phyloP scores from a whole-genome alignment of 164 flowering plant genomes.

The Annona squamosa region DNA sequence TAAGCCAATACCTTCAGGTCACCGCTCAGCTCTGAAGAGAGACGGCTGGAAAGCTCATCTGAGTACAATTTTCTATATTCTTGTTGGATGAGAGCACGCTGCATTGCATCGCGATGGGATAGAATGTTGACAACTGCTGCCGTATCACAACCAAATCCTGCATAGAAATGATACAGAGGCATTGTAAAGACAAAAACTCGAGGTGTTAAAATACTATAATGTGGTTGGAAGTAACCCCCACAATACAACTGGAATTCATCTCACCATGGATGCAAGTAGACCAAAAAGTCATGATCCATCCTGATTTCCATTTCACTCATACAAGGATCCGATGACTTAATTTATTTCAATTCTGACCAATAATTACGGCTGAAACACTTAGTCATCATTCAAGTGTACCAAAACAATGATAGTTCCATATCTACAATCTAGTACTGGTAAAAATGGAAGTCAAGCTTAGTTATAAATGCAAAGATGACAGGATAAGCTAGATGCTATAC shows the following conservation, averaged over 20 bases:
- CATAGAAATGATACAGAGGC: constrained; percentile 2
- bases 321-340: too few relatives aligned
- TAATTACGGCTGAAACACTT: too few relatives aligned
- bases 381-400: too few relatives aligned
- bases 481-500: background rate
- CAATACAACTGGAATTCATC: too few relatives aligned
- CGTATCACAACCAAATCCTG: constrained; percentile 79
- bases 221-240: too few relatives aligned
- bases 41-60: constrained; percentile 46
- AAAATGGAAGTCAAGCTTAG: background rate
- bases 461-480: background rate
- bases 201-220: too few relatives aligned
- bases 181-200: background rate
- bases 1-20: constrained; percentile 40
- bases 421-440: background rate
- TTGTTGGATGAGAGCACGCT: constrained; percentile 55
- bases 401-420: background rate
- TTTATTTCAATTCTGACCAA: too few relatives aligned
- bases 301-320: too few relatives aligned
- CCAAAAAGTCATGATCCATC: too few relatives aligned
- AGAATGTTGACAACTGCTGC: constrained; percentile 52
- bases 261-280: too few relatives aligned
- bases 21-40: constrained; percentile 65
- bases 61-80: constrained; percentile 55
- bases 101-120: constrained; percentile 61